Evolutionary conservation across 345 rosid species (phyloP).

Genomic region (Bruguiera gymnorhiza): DNA sequence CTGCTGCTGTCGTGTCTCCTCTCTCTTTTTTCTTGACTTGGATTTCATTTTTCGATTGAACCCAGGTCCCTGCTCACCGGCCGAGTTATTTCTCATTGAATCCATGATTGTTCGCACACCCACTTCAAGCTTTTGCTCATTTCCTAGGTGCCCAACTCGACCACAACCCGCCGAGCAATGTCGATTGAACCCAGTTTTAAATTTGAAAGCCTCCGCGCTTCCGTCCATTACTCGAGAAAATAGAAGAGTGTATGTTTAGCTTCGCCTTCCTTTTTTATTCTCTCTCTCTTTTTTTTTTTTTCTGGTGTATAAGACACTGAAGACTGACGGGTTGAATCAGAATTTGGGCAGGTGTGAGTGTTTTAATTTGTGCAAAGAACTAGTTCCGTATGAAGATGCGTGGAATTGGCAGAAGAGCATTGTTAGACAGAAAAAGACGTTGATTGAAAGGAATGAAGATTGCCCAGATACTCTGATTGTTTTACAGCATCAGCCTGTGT

Average conservation of each 20-base stretch:
- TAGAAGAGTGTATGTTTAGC: slow-evolving; percentile 23
- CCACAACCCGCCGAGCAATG: background rate
- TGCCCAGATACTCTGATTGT: slow-evolving; percentile 66
- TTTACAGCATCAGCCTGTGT: slow-evolving; percentile 71
- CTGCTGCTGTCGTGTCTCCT: too few relatives aligned
- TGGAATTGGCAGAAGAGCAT: slow-evolving; percentile 74
- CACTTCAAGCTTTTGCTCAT: slow-evolving; percentile 17
- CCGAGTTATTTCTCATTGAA: background rate
- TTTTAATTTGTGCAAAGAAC: slow-evolving; percentile 56
- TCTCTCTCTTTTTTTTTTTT: too few relatives aligned
- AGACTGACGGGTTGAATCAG: background rate
- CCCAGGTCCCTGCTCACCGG: too few relatives aligned
- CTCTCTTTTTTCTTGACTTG: too few relatives aligned
- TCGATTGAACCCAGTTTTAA: slow-evolving; percentile 1
- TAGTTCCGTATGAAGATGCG: slow-evolving; percentile 64
- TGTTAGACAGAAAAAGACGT: slow-evolving; percentile 51
- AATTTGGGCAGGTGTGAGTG: slow-evolving; percentile 49
- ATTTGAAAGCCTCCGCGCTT: background rate
- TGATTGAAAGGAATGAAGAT: slow-evolving; percentile 47
- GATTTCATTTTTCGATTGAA: too few relatives aligned
- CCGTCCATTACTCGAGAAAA: slow-evolving; percentile 12
- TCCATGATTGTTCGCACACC: slow-evolving; percentile 23
- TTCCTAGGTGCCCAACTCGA: slow-evolving; percentile 14
- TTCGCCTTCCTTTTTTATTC: background rate
- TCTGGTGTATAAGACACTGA: background rate